phyloP scores from a whole-genome alignment of 164 flowering plant species.

The Vitis riparia region DNA sequence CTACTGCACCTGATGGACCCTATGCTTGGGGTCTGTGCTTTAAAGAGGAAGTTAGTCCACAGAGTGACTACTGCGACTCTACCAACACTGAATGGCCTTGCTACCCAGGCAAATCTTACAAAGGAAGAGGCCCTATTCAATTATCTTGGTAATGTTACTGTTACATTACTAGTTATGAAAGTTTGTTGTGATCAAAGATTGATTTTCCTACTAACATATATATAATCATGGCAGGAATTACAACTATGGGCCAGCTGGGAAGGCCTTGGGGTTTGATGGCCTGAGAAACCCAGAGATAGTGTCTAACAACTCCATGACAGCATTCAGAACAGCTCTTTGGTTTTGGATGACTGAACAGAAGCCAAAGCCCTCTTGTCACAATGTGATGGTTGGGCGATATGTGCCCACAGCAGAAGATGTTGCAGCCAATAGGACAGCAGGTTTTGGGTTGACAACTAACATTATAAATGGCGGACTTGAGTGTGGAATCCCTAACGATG shows the following conservation, averaged over 20 bases:
- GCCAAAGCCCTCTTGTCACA: conserved; percentile 73
- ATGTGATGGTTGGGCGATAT: conserved; percentile 61
- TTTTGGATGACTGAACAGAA: conserved; percentile 76
- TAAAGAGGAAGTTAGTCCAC: conserved; percentile 52
- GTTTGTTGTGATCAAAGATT: not conserved
- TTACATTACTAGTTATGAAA: not conserved
- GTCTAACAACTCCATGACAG: conserved; percentile 47
- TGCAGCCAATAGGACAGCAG: conserved; percentile 57
- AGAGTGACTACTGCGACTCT: conserved; percentile 53
- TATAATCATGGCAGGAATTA: conserved; percentile 46
- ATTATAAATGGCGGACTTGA: conserved; percentile 69
- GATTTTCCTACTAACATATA: not conserved
- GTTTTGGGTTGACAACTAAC: conserved; percentile 62
- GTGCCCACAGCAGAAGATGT: conserved; percentile 39
- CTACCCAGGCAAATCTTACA: conserved; percentile 54
- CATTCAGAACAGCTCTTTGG: conserved; percentile 73
- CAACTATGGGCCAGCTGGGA: conserved; percentile 82
- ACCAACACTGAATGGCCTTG: conserved; percentile 65
- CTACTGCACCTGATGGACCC: conserved; percentile 88
- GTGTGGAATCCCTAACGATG: conserved; percentile 42
- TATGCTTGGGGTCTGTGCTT: conserved; percentile 84
- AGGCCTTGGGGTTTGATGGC: conserved; percentile 62
- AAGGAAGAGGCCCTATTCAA: conserved; percentile 86
- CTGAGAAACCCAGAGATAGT: conserved; percentile 65
- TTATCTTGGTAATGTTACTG: conserved; percentile 51